A percentile compares a stretch with the other conserved stretches of the same genome.
Conservation (phyloP, 2,329 filamentous ascomycete species). For the Colletotrichum sp. region DNA sequence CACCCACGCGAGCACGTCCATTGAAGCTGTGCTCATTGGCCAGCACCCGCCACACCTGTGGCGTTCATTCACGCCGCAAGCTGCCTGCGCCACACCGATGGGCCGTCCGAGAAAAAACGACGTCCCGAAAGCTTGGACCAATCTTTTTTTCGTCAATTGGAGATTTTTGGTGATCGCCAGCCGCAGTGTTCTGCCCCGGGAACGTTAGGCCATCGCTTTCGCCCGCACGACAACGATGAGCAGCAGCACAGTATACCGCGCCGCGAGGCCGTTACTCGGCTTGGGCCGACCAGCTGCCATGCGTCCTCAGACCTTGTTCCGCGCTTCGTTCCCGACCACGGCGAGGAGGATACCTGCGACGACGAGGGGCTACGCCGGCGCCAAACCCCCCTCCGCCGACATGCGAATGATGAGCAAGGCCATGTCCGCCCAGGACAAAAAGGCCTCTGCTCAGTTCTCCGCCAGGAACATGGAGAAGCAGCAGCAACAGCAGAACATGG, state of each 20-base stretch:
- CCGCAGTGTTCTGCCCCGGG: neutral
- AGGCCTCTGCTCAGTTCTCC: neutral
- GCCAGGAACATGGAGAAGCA: neutral
- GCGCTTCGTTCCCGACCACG: neutral
- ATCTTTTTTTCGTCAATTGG: neutral
- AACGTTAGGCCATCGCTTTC: neutral
- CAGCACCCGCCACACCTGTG: neutral
- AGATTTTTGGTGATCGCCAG: neutral
- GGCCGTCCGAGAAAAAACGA: neutral
- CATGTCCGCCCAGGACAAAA: neutral
- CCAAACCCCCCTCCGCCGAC: neutral
- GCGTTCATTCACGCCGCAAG: neutral
- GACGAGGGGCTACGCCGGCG: neutral
- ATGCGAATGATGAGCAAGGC: neutral
- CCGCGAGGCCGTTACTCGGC: slow-evolving; percentile 16
- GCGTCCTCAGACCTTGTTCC: neutral
- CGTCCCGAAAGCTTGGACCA: slow-evolving; percentile 14
- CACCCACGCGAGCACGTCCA: neutral
- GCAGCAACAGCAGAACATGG: neutral
- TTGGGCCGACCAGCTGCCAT: neutral
- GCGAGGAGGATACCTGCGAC: slow-evolving; percentile 7
- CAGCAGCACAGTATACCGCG: slow-evolving; percentile 4
- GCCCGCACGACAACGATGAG: neutral
- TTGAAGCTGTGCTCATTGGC: neutral
- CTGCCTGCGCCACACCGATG: neutral